Evolutionary conservation across 495 filamentous ascomycete species (phyloP).

Genomic region (Penicillium macrosclerotiorum): DNA sequence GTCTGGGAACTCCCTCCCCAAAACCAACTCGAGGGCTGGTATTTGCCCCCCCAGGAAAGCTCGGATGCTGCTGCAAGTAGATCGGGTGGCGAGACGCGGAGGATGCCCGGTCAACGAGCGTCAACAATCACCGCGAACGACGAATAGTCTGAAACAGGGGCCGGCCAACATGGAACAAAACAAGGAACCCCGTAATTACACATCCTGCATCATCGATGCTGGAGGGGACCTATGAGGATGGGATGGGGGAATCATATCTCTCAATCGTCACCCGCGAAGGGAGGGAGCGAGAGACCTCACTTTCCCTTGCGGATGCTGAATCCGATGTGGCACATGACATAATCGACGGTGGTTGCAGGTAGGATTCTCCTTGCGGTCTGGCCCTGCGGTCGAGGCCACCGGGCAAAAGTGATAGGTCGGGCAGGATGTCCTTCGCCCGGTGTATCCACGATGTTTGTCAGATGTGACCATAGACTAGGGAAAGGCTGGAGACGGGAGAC

Average conservation of each 20-base stretch:
- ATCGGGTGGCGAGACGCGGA: constrained; percentile 21
- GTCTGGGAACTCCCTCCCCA: constrained; percentile 4
- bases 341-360: constrained; percentile 8
- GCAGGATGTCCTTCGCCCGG: too few species aligned
- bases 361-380: constrained; percentile 24
- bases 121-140: constrained; percentile 2
- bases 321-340: constrained; percentile 30
- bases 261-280: background rate
- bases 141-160: constrained; percentile 19
- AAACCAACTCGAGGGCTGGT: constrained; percentile 2
- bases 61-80: constrained; percentile 12
- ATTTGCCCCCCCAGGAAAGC: constrained; percentile 4
- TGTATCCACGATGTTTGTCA: background rate
- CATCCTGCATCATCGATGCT: constrained; percentile 1
- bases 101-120: constrained; percentile 22
- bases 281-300: background rate
- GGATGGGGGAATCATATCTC: background rate
- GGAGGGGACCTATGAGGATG: too few species aligned
- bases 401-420: constrained; percentile 6
- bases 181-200: too few species aligned
- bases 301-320: constrained; percentile 3
- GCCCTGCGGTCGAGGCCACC: background rate
- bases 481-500: background rate
- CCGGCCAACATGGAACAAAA: background rate
- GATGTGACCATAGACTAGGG: background rate